Evolutionary conservation across 129 eudicot species (phyloP).

Genomic region (Helianthus annuus): HanXRQr2.0-SUNRISE NC_035435.2:98864860-98865359

Average conservation of each 20-base stretch:
- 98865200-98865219: neutral
- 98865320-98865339: constrained; percentile 42
- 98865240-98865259: neutral
- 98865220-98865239: neutral
- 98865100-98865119: constrained; percentile 49
- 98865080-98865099: constrained; percentile 35
- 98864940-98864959: constrained; percentile 70
- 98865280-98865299: constrained; percentile 48
- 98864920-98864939: constrained; percentile 47
- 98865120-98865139: constrained; percentile 42
- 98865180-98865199: constrained; percentile 42
- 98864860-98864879: neutral
- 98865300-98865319: constrained; percentile 24
- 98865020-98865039: constrained; percentile 58
- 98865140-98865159: constrained; percentile 69
- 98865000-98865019: constrained; percentile 48
- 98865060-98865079: constrained; percentile 45
- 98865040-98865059: constrained; percentile 84
- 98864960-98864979: constrained; percentile 34
- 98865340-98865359: constrained; percentile 72
- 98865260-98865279: neutral
- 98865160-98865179: constrained; percentile 68
- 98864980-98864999: constrained; percentile 33
- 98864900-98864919: neutral
- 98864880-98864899: neutral